phyloP scores from a whole-genome alignment of 345 rosid species.

The Litchi chinensis region DNA sequence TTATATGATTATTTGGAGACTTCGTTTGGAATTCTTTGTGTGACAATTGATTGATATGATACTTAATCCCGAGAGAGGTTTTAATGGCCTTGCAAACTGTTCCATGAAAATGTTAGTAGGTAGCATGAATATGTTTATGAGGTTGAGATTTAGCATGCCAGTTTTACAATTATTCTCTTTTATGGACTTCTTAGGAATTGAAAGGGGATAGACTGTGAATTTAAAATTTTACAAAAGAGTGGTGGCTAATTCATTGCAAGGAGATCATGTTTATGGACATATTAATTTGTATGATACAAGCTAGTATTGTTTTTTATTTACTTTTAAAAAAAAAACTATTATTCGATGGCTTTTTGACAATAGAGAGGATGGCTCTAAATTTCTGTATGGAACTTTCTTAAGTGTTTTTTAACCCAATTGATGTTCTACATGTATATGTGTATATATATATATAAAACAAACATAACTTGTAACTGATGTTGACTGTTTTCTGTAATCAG shows the following conservation, averaged over 20 bases:
- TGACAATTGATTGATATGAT: slow-evolving; percentile 2
- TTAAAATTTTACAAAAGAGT: too few species aligned
- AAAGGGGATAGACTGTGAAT: neutral
- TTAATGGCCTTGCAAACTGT: neutral
- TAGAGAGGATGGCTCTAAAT: neutral
- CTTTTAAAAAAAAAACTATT: too few species aligned
- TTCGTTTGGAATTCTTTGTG: neutral
- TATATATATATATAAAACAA: neutral
- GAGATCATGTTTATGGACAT: neutral
- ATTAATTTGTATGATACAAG: too few species aligned
- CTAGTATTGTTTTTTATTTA: too few species aligned
- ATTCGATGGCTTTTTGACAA: neutral
- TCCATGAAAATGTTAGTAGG: neutral
- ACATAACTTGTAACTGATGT: neutral
- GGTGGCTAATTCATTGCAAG: too few species aligned
- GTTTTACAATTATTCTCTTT: neutral
- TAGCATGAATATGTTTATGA: too few species aligned
- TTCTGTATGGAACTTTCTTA: neutral
- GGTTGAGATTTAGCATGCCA: neutral
- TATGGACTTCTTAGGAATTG: too few species aligned
- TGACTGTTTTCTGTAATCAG: slow-evolving; percentile 40
- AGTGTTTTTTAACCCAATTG: neutral
- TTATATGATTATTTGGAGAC: neutral
- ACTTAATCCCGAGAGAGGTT: neutral
- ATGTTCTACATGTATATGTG: neutral